These are phyloP conservation scores for Brassica incana DNA, from an alignment of 345 rosid species.

Conservation along the genomic window DNA sequence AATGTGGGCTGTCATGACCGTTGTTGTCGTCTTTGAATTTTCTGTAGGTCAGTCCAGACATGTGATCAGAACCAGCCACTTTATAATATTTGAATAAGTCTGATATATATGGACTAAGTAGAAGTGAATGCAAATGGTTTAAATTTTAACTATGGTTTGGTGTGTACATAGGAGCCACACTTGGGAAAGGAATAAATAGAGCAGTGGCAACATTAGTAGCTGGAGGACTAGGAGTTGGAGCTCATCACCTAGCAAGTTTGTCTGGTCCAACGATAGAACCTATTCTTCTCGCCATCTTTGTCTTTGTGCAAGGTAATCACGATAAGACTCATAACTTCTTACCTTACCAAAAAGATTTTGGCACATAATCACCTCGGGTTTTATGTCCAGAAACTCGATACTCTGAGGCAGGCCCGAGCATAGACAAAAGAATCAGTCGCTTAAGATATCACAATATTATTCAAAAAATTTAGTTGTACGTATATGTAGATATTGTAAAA, in stretches of 20 bases:
- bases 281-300: slow-evolving; percentile 57
- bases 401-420: neutral
- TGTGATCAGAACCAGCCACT: neutral
- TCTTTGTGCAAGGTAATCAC: slow-evolving; percentile 57
- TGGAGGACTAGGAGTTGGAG: slow-evolving; percentile 66
- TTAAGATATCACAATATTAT: neutral
- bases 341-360: neutral
- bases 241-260: slow-evolving; percentile 57
- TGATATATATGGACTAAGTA: neutral
- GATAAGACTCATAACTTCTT: neutral
- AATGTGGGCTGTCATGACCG: slow-evolving; percentile 84
- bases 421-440: neutral
- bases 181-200: slow-evolving; percentile 72
- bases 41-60: slow-evolving; percentile 55
- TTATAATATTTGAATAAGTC: slow-evolving; percentile 1
- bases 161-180: slow-evolving; percentile 48
- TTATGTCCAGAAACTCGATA: neutral
- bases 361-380: neutral
- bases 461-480: neutral
- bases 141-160: neutral
- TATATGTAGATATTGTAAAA: neutral
- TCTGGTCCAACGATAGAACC: slow-evolving; percentile 61
- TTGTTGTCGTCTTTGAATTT: slow-evolving; percentile 71
- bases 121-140: neutral
- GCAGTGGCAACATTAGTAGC: slow-evolving; percentile 68